Conservation (phyloP, 108 stramenopile species). For the Cyclotella choctawhatcheeana region DNA sequence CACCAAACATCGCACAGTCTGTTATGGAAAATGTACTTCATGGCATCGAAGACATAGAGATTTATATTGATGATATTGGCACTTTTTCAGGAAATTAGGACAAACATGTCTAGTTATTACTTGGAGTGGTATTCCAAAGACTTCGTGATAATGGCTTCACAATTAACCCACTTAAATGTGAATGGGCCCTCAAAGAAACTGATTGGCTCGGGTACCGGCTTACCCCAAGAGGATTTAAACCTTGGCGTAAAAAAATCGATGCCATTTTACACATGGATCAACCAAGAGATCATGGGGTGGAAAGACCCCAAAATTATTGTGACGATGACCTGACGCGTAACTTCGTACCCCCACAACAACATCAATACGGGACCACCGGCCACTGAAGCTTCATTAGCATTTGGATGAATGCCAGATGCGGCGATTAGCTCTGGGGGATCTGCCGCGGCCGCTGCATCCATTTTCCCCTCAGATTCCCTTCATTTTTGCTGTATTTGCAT, state of each 20-base stretch:
- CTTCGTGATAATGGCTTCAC: conserved; percentile 33
- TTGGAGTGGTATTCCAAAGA: conserved; percentile 17
- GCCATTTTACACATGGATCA: conserved; percentile 41
- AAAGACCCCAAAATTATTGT: too few relatives aligned
- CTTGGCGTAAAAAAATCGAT: conserved; percentile 48
- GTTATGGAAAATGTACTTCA: conserved; percentile 46
- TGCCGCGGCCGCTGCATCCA: too few relatives aligned
- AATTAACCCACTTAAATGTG: conserved; percentile 46
- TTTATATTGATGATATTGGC: conserved; percentile 63
- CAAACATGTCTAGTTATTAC: conserved; percentile 7
- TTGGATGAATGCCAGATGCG: too few relatives aligned
- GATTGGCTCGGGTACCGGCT: conserved; percentile 52
- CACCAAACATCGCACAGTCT: conserved; percentile 61
- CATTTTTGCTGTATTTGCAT: too few relatives aligned
- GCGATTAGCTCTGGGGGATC: too few relatives aligned
- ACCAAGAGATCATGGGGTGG: too few relatives aligned
- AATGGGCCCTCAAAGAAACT: too few relatives aligned
- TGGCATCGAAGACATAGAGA: conserved; percentile 30
- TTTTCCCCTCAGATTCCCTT: too few relatives aligned
- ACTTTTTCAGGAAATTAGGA: conserved; percentile 42
- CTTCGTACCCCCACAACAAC: too few relatives aligned
- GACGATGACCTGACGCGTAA: too few relatives aligned
- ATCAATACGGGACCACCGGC: too few relatives aligned
- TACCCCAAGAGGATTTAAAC: conserved; percentile 44
- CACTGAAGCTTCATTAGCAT: too few relatives aligned